A percentile compares a stretch with the other conserved stretches of the same genome.
These are phyloP conservation scores for Podochytrium sp. DNA, from an alignment of 192 early-diverging fungal genomes.

Conservation along the genomic window DNA sequence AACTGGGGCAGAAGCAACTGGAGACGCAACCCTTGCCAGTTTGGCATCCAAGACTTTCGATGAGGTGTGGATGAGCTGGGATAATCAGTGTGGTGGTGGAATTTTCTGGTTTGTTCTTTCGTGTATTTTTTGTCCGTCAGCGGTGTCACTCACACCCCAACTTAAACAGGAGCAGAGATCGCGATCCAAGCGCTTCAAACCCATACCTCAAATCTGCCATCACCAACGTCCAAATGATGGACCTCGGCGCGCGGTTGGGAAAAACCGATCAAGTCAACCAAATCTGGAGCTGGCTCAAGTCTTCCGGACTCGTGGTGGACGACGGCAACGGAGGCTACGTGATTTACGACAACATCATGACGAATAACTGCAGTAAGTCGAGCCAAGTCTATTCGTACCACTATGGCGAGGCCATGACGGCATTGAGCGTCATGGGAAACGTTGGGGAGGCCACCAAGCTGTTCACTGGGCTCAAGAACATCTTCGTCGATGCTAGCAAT, in stretches of 20 bases:
- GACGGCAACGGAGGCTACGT: not conserved
- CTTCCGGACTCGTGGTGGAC: not conserved
- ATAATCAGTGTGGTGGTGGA: constrained; percentile 49
- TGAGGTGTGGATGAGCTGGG: constrained; percentile 32
- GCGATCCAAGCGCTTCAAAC: not conserved
- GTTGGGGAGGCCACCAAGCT: not conserved
- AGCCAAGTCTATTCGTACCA: constrained; percentile 15
- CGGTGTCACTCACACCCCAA: constrained; percentile 1
- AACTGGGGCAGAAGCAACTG: constrained; percentile 2
- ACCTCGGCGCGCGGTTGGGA: constrained; percentile 39
- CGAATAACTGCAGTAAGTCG: not conserved
- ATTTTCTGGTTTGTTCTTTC: constrained; percentile 45
- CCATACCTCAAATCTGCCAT: constrained; percentile 48
- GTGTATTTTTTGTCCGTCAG: too few relatives aligned
- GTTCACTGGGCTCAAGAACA: not conserved
- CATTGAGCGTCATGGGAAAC: constrained; percentile 13
- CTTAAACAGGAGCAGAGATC: constrained; percentile 31
- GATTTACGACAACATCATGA: constrained; percentile 12
- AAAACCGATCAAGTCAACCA: constrained; percentile 35
- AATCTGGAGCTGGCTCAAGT: constrained; percentile 46
- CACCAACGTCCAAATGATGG: constrained; percentile 45
- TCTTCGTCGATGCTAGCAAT: constrained; percentile 42
- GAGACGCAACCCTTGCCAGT: not conserved
- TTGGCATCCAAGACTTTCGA: not conserved
- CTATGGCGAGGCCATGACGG: constrained; percentile 3